Evolutionary conservation across 352 stramenopile genomes (phyloP), one percentile per base, ranked within the genome.

Genomic region (Elongisporangium anandrum): DNA sequence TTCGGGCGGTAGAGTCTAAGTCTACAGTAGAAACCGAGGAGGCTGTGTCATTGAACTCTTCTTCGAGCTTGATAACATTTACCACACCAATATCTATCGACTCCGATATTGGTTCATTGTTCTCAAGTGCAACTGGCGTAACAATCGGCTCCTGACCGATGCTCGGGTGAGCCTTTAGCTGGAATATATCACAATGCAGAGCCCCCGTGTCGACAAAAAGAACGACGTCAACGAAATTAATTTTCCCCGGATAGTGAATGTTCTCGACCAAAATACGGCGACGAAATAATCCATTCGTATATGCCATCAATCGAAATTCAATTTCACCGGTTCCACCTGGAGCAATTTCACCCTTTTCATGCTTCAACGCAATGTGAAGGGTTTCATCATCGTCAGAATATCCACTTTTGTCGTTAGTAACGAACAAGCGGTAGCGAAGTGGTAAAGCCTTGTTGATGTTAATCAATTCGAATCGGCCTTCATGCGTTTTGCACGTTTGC

Each of bases 261-360:
- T 94, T 96, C 60, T 95, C 85, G 21, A 96, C 75, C 49, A 94
- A 64, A 41, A 96, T 89, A 13, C 85, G 82, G 22, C 85, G 72
- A 26, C 84, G 77, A 60, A 94, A 95, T 19, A 94, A 69, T 12
- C 87, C 87, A 47, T 87, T 85, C 48, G 72, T 85, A 26, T 81
- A 81, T 10, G 87, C 80, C 50, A 80, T 80, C 12, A 95, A 63
- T 12, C 63, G 64, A 54, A 96, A 94, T 17, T 74, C 60, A 52
- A 96, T 73, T 16, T 61, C 63, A 34, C 68, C 66, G 2, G 70
- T 81, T 58, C 87, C 82, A 10, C 77, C 81, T 4, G 85, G 70
- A 13, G 69, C 51, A 51, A 96, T 81, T 57, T 90, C 79, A 9
- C 84, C 87, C 50, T 90, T 90, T 55, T 87, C 79, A 41, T 87